phyloP scores from a whole-genome alignment of 1,139 yeast species.

The Taphrina pruni region DNA sequence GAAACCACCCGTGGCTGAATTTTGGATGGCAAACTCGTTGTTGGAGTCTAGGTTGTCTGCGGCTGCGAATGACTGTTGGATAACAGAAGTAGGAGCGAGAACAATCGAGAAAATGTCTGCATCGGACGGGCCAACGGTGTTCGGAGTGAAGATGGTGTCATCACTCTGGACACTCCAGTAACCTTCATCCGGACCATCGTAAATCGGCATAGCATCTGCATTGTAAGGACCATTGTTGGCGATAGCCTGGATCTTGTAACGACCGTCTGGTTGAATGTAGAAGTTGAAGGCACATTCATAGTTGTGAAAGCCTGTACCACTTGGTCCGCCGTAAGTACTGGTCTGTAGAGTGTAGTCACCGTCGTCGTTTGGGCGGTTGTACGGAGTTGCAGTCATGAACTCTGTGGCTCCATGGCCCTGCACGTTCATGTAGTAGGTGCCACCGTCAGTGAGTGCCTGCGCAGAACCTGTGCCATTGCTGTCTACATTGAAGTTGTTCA shows the following conservation, averaged over 20 bases:
- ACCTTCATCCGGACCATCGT: constrained; percentile 28
- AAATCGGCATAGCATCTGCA: constrained; percentile 17
- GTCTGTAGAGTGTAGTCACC: constrained; percentile 21
- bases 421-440: constrained; percentile 20
- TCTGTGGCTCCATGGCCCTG: constrained; percentile 15
- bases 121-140: background rate
- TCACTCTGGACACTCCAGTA: constrained; percentile 31
- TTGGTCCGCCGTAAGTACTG: constrained; percentile 23
- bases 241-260: constrained; percentile 37
- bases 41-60: constrained; percentile 2
- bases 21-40: constrained; percentile 9
- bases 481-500: constrained; percentile 24
- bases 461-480: constrained; percentile 28
- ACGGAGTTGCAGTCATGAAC: constrained; percentile 25
- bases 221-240: constrained; percentile 20
- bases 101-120: constrained; percentile 29
- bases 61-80: constrained; percentile 1
- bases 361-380: constrained; percentile 9
- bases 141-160: constrained; percentile 25
- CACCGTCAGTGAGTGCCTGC: constrained; percentile 17
- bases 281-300: constrained; percentile 34
- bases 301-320: constrained; percentile 26
- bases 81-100: constrained; percentile 13
- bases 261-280: constrained; percentile 37
- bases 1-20: background rate